These are phyloP conservation scores for Byssoonygena ceratinophila DNA, from an alignment of 2,329 filamentous ascomycete genomes.

Conservation along the genomic window DNA sequence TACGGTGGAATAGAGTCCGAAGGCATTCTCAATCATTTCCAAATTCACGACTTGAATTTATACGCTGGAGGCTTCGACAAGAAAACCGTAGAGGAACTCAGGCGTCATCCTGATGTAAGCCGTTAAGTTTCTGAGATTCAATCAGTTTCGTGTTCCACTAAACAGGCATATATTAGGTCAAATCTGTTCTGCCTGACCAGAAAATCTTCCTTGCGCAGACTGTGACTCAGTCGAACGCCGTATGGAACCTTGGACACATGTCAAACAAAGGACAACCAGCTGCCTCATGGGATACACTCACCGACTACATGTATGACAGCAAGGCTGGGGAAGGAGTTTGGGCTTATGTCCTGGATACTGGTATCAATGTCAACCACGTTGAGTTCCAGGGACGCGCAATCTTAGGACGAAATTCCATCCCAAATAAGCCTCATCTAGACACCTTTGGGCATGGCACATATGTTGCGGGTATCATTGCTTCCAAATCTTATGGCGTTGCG, in stretches of 20 bases:
- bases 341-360: constrained; percentile 14
- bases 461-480: constrained; percentile 12
- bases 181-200: constrained; percentile 10
- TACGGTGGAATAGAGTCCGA: constrained; percentile 1
- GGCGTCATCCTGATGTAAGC: constrained; percentile 10
- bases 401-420: constrained; percentile 9
- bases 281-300: background rate
- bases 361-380: constrained; percentile 11
- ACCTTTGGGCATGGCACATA: constrained; percentile 12
- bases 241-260: constrained; percentile 11
- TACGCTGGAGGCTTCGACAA: constrained; percentile 13
- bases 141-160: background rate
- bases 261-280: constrained; percentile 10
- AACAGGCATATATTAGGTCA: background rate
- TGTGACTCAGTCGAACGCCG: constrained; percentile 5
- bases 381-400: constrained; percentile 14
- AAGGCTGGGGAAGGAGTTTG: constrained; percentile 11
- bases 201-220: constrained; percentile 7
- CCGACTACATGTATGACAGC: constrained; percentile 11
- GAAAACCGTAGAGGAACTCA: constrained; percentile 9
- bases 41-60: constrained; percentile 12
- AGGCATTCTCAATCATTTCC: constrained; percentile 8
- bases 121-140: too few species aligned
- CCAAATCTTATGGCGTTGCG: constrained; percentile 12
- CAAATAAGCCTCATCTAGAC: constrained; percentile 7